Base-by-base conservation (phyloP, 192 early-diverging fungal genomes). In the Backusella macrospora region DNA sequence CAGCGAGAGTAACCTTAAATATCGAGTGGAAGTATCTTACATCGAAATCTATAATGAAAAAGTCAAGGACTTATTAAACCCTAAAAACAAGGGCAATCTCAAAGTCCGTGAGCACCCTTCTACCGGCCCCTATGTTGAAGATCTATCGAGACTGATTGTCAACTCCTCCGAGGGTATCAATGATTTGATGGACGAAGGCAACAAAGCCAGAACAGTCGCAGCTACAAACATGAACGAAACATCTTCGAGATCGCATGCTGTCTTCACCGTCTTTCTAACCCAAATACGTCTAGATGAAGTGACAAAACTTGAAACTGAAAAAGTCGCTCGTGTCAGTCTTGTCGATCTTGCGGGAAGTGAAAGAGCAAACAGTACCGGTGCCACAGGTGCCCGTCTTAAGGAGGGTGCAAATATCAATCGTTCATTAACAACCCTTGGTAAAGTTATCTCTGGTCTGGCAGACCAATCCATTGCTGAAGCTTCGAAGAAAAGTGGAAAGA, bases 401-500 rank as follows among this genome's bases (percentile, higher is more conserved):
- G 96, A 98, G 82, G 96, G 95, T 26, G 94, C 93, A 8, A 95
- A 95, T 59, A 98, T 98, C 84, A 98, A 98, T 82, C 92, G 93
- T 72, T 95, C 93, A 23, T 79, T 98, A 37, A 95, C 94, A 0
- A 92, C 94, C 0, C 84, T 98, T 21, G 96, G 96, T 7, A 98
- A 98, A 80, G 96, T 98, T 44, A 98, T 98, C 43, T 92, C 93
- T 3, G 92, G 92, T 16, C 80, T 98, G 46, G 94, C 94, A n/a
- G 94, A 92, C 52, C 87, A 87, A 46, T 88, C 87, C 18, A 83
- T 80, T 40, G 37, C 68, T 9, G 73, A 68, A 7, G 42, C 62
- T 7, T 70, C 75, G 45, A 86, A 86, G 37, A 68, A 68, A 13
- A 21, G 66, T 40, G 75, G 72, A 6, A 83, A 80, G 40, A 86